These are phyloP conservation scores for Kodamaea jinghongensis DNA, from an alignment of 805 yeast species.

Conservation along the genomic window DNA sequence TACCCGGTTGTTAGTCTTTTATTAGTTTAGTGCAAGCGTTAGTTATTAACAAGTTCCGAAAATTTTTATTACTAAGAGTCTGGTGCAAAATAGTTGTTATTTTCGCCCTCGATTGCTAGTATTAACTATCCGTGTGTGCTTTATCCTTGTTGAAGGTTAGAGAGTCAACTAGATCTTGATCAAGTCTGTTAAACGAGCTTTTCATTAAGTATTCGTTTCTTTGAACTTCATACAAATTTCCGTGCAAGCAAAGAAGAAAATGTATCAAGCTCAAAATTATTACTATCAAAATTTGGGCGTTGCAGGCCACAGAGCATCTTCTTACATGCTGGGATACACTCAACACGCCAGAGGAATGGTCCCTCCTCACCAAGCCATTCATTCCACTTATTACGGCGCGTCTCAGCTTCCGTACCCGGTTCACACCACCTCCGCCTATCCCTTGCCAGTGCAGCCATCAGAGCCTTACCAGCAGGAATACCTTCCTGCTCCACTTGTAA, in stretches of 20 bases:
- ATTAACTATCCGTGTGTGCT: background rate
- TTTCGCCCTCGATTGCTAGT: no score
- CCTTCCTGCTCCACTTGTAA: conserved; percentile 8
- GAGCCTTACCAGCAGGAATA: conserved; percentile 8
- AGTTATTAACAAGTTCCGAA: conserved; percentile 2
- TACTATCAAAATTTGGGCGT: conserved; percentile 32
- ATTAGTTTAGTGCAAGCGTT: background rate
- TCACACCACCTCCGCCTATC: conserved; percentile 2
- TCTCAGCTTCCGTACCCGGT: conserved; percentile 7
- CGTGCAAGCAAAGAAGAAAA: conserved; percentile 1
- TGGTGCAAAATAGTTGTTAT: background rate
- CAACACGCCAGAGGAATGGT: conserved; percentile 13
- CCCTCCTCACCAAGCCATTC: conserved; percentile 11
- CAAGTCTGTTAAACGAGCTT: conserved; percentile 6
- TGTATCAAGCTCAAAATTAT: conserved; percentile 18
- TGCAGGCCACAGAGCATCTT: conserved; percentile 37
- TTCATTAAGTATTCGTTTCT: conserved; percentile 10
- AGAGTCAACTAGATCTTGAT: background rate
- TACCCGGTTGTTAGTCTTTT: conserved; percentile 6
- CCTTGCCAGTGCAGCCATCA: conserved; percentile 4
- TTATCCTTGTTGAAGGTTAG: background rate
- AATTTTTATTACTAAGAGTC: no score
- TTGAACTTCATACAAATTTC: background rate
- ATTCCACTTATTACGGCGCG: conserved; percentile 13
- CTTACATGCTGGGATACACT: conserved; percentile 24